Conservation (phyloP, 1,139 yeast species). For the Taphrina pruni region DNA sequence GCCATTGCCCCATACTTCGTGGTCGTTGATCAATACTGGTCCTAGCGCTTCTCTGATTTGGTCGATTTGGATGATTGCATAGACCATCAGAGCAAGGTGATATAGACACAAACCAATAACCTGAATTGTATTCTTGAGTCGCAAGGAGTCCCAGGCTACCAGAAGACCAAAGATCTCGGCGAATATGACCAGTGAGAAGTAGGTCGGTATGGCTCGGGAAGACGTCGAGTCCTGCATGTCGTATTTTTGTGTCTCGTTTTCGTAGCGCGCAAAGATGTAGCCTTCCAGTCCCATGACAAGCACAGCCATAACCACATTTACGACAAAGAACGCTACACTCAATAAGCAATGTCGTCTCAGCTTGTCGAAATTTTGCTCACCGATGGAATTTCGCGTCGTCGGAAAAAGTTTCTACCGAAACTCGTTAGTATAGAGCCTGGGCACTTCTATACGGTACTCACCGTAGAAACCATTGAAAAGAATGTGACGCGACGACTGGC, state of each 20-base stretch:
- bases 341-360: not conserved
- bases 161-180: slow-evolving; percentile 56
- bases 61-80: slow-evolving; percentile 60
- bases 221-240: slow-evolving; percentile 45
- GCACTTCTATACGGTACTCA: not conserved
- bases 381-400: slow-evolving; percentile 53
- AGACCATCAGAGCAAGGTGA: slow-evolving; percentile 59
- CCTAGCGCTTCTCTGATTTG: slow-evolving; percentile 51
- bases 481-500: not conserved
- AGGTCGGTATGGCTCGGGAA: slow-evolving; percentile 52
- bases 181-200: slow-evolving; percentile 57
- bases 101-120: slow-evolving; percentile 56
- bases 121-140: slow-evolving; percentile 56
- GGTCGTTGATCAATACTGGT: not conserved
- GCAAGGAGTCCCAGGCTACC: slow-evolving; percentile 57
- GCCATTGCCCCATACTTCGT: slow-evolving; percentile 18
- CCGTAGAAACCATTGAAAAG: not conserved
- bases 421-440: too few relatives aligned
- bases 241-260: slow-evolving; percentile 44
- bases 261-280: slow-evolving; percentile 50
- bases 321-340: slow-evolving; percentile 45
- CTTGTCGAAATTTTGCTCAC: not conserved
- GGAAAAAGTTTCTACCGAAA: slow-evolving; percentile 4
- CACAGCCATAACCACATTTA: slow-evolving; percentile 47
- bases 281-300: slow-evolving; percentile 50